These are phyloP conservation scores for Carex parvula DNA, from an alignment of 176 grass and related monocot genomes.

Conservation along the genomic window DNA sequence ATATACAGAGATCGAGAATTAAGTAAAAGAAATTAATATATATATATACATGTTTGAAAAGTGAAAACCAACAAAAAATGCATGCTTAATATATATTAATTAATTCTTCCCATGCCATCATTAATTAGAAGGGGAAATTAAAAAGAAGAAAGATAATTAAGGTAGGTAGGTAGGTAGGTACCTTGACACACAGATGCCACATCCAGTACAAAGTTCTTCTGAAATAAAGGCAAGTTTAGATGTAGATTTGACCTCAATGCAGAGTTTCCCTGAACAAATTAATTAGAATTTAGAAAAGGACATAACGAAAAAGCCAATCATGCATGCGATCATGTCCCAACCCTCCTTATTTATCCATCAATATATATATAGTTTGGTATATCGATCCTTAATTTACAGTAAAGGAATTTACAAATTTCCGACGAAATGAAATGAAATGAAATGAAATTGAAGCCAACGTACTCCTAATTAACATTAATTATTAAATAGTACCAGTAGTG, in stretches of 20 bases:
- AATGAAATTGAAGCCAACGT: neutral
- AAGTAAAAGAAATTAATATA: neutral
- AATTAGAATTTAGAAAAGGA: no score
- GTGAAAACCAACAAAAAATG: neutral
- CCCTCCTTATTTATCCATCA: no score
- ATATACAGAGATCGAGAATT: neutral
- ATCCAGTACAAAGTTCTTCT: slow-evolving; percentile 92
- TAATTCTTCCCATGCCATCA: neutral
- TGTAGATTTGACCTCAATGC: slow-evolving; percentile 61
- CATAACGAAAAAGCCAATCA: no score
- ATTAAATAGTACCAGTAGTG: slow-evolving; percentile 66
- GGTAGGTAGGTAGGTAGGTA: neutral
- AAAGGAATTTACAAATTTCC: neutral
- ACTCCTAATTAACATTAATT: neutral
- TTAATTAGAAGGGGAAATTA: neutral
- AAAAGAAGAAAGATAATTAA: neutral
- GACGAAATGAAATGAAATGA: no score
- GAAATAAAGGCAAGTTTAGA: slow-evolving; percentile 81
- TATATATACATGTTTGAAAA: neutral
- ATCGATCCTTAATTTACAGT: no score
- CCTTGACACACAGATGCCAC: slow-evolving; percentile 98
- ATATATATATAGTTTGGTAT: no score
- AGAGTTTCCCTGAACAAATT: slow-evolving; percentile 61
- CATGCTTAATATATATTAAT: neutral
- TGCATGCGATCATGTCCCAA: no score